These are phyloP conservation scores for Lactuca sativa DNA, from an alignment of 129 eudicot genomes.

Conservation along the genomic window DNA sequence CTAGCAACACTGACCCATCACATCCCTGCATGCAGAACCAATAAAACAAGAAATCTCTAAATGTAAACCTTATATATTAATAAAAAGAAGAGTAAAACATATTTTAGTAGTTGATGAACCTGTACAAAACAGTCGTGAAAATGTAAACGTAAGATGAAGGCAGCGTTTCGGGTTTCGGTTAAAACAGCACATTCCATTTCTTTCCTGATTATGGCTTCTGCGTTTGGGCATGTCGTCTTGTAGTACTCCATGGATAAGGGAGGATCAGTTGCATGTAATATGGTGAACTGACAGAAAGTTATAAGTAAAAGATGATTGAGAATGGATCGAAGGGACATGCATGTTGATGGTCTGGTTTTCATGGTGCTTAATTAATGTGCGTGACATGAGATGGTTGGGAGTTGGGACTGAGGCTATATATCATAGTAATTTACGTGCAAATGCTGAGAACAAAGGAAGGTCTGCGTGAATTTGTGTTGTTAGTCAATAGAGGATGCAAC, in stretches of 20 bases:
- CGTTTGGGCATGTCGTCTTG: slow-evolving; percentile 53
- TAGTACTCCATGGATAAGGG: slow-evolving; percentile 69
- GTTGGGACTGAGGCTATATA: slow-evolving; percentile 37
- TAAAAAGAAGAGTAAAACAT: too few species aligned
- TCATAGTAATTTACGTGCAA: slow-evolving; percentile 2
- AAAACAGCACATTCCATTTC: slow-evolving; percentile 87
- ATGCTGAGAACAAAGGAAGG: slow-evolving; percentile 20
- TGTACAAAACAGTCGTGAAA: slow-evolving; percentile 91
- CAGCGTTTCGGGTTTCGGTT: slow-evolving; percentile 77
- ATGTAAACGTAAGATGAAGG: slow-evolving; percentile 66
- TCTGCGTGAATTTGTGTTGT: slow-evolving; percentile 10
- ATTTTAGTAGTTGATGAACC: slow-evolving; percentile 21
- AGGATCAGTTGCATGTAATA: slow-evolving; percentile 53
- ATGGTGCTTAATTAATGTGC: slow-evolving; percentile 7
- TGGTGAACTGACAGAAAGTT: background rate
- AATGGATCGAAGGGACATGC: background rate
- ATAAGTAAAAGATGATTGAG: slow-evolving; percentile 26
- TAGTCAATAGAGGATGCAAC: slow-evolving; percentile 89
- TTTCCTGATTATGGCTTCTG: slow-evolving; percentile 56
- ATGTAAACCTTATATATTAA: background rate
- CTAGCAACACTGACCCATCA: slow-evolving; percentile 84
- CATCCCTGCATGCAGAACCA: slow-evolving; percentile 60
- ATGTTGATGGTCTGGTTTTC: slow-evolving; percentile 5
- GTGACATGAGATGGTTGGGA: slow-evolving; percentile 32
- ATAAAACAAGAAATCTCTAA: background rate